Base-by-base conservation (phyloP, 148 eudicot species). In the Rhododendron vialii region DNA sequence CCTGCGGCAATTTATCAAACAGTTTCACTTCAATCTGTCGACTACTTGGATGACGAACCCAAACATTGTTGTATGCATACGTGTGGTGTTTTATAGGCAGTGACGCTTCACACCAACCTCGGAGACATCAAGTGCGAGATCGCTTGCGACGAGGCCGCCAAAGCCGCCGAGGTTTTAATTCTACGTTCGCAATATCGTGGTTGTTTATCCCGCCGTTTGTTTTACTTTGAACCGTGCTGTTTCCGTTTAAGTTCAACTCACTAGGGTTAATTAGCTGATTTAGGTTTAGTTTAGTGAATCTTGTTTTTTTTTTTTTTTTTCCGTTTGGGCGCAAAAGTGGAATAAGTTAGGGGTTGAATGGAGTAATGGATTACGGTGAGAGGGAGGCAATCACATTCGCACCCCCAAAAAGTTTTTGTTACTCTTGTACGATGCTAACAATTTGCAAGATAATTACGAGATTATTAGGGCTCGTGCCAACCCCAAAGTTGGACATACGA, bases 101-200 rank as follows among this genome's bases (percentile, higher is more conserved):
- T 96, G 87, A 96, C 98, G 26, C 92, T 96, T 53, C 98, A 96
- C 87, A 96, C 98, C 43, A 96, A 96, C 87, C 91, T 94, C 33
- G 98, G 98, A 59, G 98, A 94, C 86, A 96, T 96, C 86, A 96
- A 94, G 89, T 96, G 98, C 91, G 96, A 96, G 89, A 91, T 94
- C 84, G 88, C 91, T 63, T 96, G 98, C 57, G 98, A 96, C 80
- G 95, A 94, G 87, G 98, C 93, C 77, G 95, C 98, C 75, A 94
- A 89, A 94, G 88, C 95, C 30, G 94, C 98, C 47, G 95, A 96
- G 95, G 98, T 94, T 80, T 38, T 78, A 2, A 22, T 30, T 28
- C 48, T 33, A 48, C 22, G 0, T 78, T 45, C 15, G 18, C 48
- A 35, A 20, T 38, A 17, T 13, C 74, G 1, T 24, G 22, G 4